A percentile compares a stretch with the other conserved stretches of the same genome.
phyloP scores from a whole-genome alignment of 768 basidiomycete species.

The Tulasnella sp. region DNA sequence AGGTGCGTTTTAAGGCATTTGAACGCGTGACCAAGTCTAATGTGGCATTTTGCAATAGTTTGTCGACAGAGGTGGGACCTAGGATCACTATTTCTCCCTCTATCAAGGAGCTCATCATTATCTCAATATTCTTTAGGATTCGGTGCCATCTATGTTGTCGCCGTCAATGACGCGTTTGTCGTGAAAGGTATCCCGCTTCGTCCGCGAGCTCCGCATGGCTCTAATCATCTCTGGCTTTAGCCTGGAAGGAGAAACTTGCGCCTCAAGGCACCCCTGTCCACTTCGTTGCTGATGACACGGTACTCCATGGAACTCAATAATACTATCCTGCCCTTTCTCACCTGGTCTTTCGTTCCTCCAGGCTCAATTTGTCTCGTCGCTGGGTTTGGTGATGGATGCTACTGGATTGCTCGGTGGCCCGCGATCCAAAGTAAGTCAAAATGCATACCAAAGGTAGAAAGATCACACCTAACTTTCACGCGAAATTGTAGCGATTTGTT shows the following conservation, averaged over 20 bases:
- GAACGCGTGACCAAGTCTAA: background rate
- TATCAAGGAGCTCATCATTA: background rate
- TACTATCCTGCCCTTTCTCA: background rate
- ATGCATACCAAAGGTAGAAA: background rate
- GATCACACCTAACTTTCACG: background rate
- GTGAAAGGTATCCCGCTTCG: constrained; percentile 30
- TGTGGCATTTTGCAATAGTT: background rate
- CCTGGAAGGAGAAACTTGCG: constrained; percentile 55
- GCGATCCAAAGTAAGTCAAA: constrained; percentile 44
- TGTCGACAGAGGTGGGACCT: background rate
- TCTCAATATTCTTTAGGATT: constrained; percentile 11
- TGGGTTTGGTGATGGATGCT: constrained; percentile 55
- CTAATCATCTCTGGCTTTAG: constrained; percentile 18
- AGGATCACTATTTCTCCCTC: background rate
- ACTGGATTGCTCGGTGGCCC: constrained; percentile 50
- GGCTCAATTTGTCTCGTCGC: constrained; percentile 36
- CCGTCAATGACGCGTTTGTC: constrained; percentile 73
- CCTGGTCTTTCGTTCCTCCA: background rate
- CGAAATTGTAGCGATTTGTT: constrained; percentile 56
- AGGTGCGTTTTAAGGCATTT: background rate
- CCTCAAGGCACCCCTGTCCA: constrained; percentile 42
- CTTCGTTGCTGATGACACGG: constrained; percentile 62
- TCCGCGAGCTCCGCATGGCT: too few relatives aligned
- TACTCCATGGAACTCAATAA: background rate
- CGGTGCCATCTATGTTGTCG: constrained; percentile 44